Percentiles rank a stretch among this genome's conserved stretches.
Conservation (phyloP, 176 grass and related monocot species). For the Puya raimondii region DNA sequence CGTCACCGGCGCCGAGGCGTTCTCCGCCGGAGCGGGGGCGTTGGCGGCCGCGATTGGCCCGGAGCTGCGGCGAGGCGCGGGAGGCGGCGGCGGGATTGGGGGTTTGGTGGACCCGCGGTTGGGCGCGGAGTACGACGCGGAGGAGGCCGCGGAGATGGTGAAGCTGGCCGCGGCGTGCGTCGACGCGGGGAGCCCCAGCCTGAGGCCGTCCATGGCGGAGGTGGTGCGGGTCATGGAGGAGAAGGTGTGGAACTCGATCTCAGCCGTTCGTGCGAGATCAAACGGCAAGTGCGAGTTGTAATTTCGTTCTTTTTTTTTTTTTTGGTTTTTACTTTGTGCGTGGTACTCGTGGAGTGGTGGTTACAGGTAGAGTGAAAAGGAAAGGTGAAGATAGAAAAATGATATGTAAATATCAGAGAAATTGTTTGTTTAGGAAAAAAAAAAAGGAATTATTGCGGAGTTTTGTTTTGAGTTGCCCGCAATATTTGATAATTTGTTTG, state of each 20-base stretch:
- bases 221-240: constrained; percentile 49
- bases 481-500: no score
- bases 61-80: constrained; percentile 18
- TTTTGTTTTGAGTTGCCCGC: no score
- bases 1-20: constrained; percentile 54
- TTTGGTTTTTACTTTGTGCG: no score
- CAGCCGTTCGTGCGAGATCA: constrained; percentile 35
- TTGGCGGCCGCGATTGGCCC: constrained; percentile 44
- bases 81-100: constrained; percentile 20
- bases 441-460: no score
- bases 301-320: background rate
- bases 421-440: no score
- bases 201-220: constrained; percentile 65
- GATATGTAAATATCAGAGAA: no score
- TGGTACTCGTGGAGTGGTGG: no score
- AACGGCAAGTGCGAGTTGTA: constrained; percentile 25
- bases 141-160: constrained; percentile 41
- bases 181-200: constrained; percentile 26
- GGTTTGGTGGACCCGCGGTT: constrained; percentile 48
- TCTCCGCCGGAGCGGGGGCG: constrained; percentile 35
- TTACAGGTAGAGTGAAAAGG: no score
- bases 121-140: constrained; percentile 23
- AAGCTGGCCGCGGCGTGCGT: constrained; percentile 39
- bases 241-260: constrained; percentile 34
- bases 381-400: no score